Percentiles rank a stretch among this genome's conserved stretches.
phyloP scores from a whole-genome alignment of 164 flowering plant genomes.

The Kalanchoe fedtschenkoi region DNA sequence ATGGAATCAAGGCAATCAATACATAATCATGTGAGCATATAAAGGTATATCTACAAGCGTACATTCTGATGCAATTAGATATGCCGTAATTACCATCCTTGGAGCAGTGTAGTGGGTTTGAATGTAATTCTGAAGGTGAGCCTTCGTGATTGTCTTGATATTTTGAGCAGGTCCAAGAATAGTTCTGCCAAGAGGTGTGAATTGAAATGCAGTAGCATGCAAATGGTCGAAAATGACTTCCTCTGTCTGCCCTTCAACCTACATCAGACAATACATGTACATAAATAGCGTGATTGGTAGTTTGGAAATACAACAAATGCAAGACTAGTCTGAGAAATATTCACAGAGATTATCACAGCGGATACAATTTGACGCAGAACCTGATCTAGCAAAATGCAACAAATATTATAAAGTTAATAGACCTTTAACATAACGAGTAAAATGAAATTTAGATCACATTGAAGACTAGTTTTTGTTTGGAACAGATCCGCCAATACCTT shows the following conservation, averaged over 20 bases:
- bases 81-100: constrained; percentile 51
- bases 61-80: not conserved
- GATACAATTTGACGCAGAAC: too few species aligned
- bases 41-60: not conserved
- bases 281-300: too few species aligned
- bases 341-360: too few species aligned
- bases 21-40: not conserved
- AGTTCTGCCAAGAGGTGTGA: constrained; percentile 84
- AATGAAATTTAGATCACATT: too few species aligned
- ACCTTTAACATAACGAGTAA: too few species aligned
- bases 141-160: constrained; percentile 60
- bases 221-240: constrained; percentile 96
- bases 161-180: constrained; percentile 91
- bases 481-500: too few species aligned
- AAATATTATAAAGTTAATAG: too few species aligned
- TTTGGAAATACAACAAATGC: not conserved
- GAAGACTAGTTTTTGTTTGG: too few species aligned
- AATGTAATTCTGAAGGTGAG: constrained; percentile 63
- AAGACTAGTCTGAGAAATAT: not conserved
- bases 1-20: not conserved
- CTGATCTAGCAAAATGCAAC: too few species aligned
- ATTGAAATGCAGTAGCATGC: constrained; percentile 97
- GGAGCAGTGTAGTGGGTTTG: constrained; percentile 83
- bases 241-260: constrained; percentile 86
- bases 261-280: constrained; percentile 9